Conservation (phyloP, 2,329 filamentous ascomycete genomes). For the Calonectria multiphialidica region DNA sequence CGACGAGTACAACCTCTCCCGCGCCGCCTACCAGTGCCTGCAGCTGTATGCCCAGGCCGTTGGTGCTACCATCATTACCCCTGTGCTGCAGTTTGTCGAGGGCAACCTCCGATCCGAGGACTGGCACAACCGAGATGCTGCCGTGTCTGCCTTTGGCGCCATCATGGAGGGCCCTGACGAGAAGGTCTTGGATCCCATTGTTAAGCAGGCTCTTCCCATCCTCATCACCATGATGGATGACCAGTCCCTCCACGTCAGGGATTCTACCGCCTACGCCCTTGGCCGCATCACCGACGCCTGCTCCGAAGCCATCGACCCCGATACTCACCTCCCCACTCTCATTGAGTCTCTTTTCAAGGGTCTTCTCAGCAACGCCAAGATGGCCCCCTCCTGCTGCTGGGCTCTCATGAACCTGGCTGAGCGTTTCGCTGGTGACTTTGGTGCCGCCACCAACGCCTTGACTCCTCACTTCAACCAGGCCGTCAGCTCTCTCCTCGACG, state of each 20-base stretch:
- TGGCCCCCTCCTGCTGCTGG: constrained; percentile 99
- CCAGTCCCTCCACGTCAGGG: constrained; percentile 87
- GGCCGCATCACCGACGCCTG: constrained; percentile 96
- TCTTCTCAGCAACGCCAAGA: constrained; percentile 91
- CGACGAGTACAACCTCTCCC: constrained; percentile 97
- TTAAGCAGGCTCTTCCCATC: constrained; percentile 94
- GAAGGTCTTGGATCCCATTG: constrained; percentile 89
- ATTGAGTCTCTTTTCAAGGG: constrained; percentile 92
- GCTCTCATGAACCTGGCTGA: constrained; percentile 98
- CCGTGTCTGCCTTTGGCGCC: constrained; percentile 95
- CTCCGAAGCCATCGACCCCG: constrained; percentile 90
- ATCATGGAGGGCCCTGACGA: constrained; percentile 99
- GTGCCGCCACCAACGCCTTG: constrained; percentile 82
- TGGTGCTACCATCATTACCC: constrained; percentile 83
- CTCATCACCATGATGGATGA: constrained; percentile 95
- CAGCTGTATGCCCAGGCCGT: constrained; percentile 96
- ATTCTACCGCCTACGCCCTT: constrained; percentile 95
- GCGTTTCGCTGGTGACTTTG: constrained; percentile 89
- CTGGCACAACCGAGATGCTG: constrained; percentile 95
- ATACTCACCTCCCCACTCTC: constrained; percentile 83
- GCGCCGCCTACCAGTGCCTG: constrained; percentile 95
- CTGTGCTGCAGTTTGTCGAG: constrained; percentile 93
- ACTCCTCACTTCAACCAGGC: constrained; percentile 95
- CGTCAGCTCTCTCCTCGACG: constrained; percentile 84
- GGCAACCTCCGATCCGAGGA: constrained; percentile 89